Conservation (phyloP, 2,329 filamentous ascomycete genomes). For the Trematosphaeria pertusa region DNA sequence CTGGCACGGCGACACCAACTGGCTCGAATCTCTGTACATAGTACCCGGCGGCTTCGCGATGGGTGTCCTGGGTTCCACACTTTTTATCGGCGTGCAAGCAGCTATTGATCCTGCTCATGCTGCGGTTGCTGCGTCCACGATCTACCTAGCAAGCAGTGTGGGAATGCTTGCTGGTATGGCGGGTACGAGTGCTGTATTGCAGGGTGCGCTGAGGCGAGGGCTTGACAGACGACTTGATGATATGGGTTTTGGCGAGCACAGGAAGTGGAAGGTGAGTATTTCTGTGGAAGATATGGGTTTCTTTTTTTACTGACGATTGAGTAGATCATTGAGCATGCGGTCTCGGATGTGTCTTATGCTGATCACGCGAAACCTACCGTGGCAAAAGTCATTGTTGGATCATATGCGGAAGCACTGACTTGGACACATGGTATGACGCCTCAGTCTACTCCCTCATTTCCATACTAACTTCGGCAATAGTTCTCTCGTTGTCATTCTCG, state of each 20-base stretch:
- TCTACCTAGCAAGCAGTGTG: slow-evolving; percentile 27
- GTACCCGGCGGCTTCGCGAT: slow-evolving; percentile 36
- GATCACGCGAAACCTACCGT: slow-evolving; percentile 22
- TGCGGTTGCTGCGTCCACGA: slow-evolving; percentile 28
- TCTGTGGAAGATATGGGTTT: neutral
- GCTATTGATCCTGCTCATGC: slow-evolving; percentile 24
- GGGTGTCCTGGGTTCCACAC: slow-evolving; percentile 30
- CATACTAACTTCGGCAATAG: slow-evolving; percentile 12
- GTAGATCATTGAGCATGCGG: slow-evolving; percentile 28
- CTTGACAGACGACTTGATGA: slow-evolving; percentile 20
- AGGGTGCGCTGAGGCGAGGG: slow-evolving; percentile 22
- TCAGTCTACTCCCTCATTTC: neutral
- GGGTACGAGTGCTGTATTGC: slow-evolving; percentile 29
- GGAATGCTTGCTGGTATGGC: slow-evolving; percentile 33
- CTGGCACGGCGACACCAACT: slow-evolving; percentile 37
- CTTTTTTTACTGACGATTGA: neutral
- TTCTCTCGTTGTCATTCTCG: slow-evolving; percentile 26
- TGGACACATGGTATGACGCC: slow-evolving; percentile 29
- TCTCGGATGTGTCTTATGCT: slow-evolving; percentile 28
- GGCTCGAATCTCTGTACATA: slow-evolving; percentile 35
- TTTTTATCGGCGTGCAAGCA: slow-evolving; percentile 36
- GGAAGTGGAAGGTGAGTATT: slow-evolving; percentile 11
- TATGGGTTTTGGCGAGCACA: slow-evolving; percentile 11
- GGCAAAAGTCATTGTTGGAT: slow-evolving; percentile 18
- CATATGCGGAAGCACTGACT: slow-evolving; percentile 31